phyloP scores from a whole-genome alignment of 805 yeast genomes.

The Candida quercuum region DNA sequence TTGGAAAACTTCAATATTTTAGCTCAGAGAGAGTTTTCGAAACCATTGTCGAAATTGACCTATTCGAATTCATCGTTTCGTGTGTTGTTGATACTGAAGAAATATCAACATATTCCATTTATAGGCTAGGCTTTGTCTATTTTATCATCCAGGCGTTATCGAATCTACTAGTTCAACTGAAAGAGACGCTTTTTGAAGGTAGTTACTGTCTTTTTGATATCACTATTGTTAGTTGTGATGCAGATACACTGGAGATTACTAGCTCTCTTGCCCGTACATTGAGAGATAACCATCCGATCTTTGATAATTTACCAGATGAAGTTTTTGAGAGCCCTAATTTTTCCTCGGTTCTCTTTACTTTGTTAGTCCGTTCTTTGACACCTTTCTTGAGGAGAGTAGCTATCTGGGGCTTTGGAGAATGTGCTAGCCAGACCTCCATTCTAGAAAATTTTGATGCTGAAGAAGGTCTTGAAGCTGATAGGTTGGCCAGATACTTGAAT shows the following conservation, averaged over 20 bases:
- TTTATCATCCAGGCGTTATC: constrained; percentile 43
- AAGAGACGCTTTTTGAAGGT: constrained; percentile 24
- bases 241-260: constrained; percentile 4
- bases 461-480: constrained; percentile 45
- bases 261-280: constrained; percentile 10
- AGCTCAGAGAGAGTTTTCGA: constrained; percentile 29
- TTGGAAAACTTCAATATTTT: constrained; percentile 31
- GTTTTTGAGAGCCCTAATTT: constrained; percentile 21
- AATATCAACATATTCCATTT: constrained; percentile 40
- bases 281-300: constrained; percentile 23
- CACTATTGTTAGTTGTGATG: constrained; percentile 18
- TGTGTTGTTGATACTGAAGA: constrained; percentile 44
- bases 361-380: constrained; percentile 50
- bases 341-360: constrained; percentile 41
- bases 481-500: constrained; percentile 44
- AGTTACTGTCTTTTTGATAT: constrained; percentile 31
- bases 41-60: constrained; percentile 38
- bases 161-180: constrained; percentile 18
- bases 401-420: constrained; percentile 47
- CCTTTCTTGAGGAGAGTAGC: constrained; percentile 64
- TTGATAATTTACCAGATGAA: constrained; percentile 24
- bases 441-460: constrained; percentile 22
- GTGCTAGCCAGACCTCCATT: constrained; percentile 39
- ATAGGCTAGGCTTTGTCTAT: constrained; percentile 44
- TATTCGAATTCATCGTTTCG: constrained; percentile 47